Conservation (phyloP, 2,329 filamentous ascomycete genomes). For the Paraconiothyrium brasiliense region DNA sequence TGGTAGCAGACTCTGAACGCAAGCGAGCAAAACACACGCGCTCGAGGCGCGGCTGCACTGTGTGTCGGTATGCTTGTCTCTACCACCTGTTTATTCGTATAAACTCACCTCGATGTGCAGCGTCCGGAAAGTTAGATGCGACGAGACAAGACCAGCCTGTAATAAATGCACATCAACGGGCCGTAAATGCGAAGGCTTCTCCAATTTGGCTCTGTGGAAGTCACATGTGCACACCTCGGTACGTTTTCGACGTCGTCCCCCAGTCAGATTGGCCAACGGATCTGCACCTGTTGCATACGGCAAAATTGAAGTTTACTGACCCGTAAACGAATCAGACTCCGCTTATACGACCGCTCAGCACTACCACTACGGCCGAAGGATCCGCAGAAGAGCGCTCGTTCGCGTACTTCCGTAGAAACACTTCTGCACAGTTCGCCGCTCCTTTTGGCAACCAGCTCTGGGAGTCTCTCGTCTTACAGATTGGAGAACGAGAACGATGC, state of each 20-base stretch:
- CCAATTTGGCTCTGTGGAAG: background rate
- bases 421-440: conserved; percentile 9
- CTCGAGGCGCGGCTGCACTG: conserved; percentile 16
- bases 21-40: conserved; percentile 22
- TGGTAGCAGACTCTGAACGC: conserved; percentile 9
- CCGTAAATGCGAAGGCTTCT: conserved; percentile 52
- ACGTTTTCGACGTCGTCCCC: background rate
- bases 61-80: conserved; percentile 17
- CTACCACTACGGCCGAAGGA: background rate
- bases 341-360: background rate
- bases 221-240: background rate
- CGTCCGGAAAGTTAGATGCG: conserved; percentile 39
- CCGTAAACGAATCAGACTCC: background rate
- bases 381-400: conserved; percentile 15
- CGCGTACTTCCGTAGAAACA: conserved; percentile 11
- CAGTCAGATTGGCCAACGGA: background rate
- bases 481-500: conserved; percentile 6
- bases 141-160: conserved; percentile 49
- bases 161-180: conserved; percentile 47
- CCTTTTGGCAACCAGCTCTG: conserved; percentile 16
- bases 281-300: background rate
- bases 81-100: background rate
- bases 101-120: conserved; percentile 7
- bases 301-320: background rate
- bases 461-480: conserved; percentile 13